Base-by-base conservation (phyloP, 805 yeast species). In the Zygoascus bituminiphila region DNA sequence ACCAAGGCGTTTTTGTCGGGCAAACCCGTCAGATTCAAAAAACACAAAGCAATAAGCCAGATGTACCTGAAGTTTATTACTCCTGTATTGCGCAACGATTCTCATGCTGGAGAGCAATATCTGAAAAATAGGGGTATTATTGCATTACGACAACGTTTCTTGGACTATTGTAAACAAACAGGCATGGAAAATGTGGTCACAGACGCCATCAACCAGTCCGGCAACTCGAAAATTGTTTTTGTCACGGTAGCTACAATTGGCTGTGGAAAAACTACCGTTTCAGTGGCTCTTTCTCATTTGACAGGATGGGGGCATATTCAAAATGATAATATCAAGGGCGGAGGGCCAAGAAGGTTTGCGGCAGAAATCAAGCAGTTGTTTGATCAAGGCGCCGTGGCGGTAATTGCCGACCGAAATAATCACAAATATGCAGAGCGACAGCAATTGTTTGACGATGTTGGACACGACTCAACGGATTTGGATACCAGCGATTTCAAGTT, bases 231-330 rank as follows among this genome's bases (percentile, higher is more conserved):
- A 55, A 83, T 78, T 60, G 74, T 86, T 0, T 58, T 93, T 2
- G 76, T 88, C 1, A 91, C 98, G 0, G 78, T 89, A 2, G 88
- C 97, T 0, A 88, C 95, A 0, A 77, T 91, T 46, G 98, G 98
- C 0, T 87, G 96, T 64, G 98, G 98, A 6, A 93, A 93, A 61
- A 88, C 97, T 0, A 88, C 97, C 0, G 76, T 85, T 0, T 78
- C 85, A 5, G 61, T 77, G 31, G 80, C 89, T 0, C 67, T 93
- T 37, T 52, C 58, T 0, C 59, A 71, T 8, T 62, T 89, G 8
- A 81, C 70, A 48, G 81, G 82, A 0, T 83, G 95, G 82, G 82
- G 76, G 0, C 84, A 82, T 56, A 71, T 85, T 9, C 96, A 88
- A 62, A 93, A 88, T 65, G 98, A 91, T 65, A 78, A 85, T 45